These are phyloP conservation scores for Colletotrichum endophyticum DNA, from an alignment of 2,329 filamentous ascomycete genomes.

Conservation along the genomic window DNA sequence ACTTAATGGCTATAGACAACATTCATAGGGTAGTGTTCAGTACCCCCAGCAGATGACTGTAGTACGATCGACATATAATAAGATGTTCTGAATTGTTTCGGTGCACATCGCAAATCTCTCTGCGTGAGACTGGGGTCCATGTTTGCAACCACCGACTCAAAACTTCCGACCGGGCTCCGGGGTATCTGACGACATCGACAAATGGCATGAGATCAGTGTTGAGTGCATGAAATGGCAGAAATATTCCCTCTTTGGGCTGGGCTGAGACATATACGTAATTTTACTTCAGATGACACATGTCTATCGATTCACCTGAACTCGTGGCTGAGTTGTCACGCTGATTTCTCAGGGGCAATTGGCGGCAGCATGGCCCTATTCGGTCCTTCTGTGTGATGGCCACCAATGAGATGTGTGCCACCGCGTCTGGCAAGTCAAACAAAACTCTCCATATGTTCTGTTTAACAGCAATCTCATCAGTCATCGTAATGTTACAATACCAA, in stretches of 20 bases:
- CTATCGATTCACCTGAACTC: not conserved
- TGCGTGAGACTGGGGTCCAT: not conserved
- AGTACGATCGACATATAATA: not conserved
- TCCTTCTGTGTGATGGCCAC: not conserved
- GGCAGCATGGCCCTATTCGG: not conserved
- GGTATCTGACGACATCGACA: not conserved
- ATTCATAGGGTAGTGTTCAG: not conserved
- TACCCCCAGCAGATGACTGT: not conserved
- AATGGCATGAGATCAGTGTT: not conserved
- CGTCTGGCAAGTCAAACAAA: not conserved
- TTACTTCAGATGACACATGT: not conserved
- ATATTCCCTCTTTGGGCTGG: not conserved
- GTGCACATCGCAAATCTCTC: not conserved
- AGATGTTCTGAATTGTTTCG: not conserved
- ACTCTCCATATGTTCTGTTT: not conserved
- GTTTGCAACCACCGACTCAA: not conserved
- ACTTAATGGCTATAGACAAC: not conserved
- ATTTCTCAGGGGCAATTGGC: not conserved
- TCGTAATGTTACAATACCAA: not conserved
- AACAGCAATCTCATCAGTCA: not conserved
- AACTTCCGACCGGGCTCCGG: not conserved
- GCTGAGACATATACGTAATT: not conserved
- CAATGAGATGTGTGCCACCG: not conserved
- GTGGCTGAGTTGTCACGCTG: not conserved
- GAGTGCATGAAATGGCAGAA: not conserved